These are phyloP conservation scores for Calonectria pauciramosa DNA, from an alignment of 2,329 filamentous ascomycete species.

Conservation along the genomic window DNA sequence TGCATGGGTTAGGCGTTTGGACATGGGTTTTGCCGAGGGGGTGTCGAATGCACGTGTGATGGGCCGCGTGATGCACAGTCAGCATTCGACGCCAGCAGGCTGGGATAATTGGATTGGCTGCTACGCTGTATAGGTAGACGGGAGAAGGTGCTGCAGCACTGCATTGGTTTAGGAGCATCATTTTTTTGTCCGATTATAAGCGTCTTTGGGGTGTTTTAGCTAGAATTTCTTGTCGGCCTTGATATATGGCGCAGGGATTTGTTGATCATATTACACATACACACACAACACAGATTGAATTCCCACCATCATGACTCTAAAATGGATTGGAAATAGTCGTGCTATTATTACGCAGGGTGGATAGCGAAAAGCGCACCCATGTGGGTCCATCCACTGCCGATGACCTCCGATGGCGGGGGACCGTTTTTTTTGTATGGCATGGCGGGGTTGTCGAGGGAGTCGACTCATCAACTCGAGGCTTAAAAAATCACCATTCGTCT, in stretches of 20 bases:
- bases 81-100: neutral
- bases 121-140: neutral
- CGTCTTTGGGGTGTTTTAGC: neutral
- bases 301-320: slow-evolving; percentile 10
- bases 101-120: neutral
- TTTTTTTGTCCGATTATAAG: neutral
- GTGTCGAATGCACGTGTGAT: slow-evolving; percentile 16
- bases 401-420: slow-evolving; percentile 51
- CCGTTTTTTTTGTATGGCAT: slow-evolving; percentile 31
- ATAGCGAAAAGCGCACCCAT: slow-evolving; percentile 30
- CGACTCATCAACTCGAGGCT: slow-evolving; percentile 38
- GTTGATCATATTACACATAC: neutral
- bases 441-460: slow-evolving; percentile 43
- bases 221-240: neutral
- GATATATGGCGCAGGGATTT: neutral
- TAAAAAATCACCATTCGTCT: slow-evolving; percentile 34
- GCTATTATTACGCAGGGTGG: slow-evolving; percentile 34
- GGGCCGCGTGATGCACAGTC: slow-evolving; percentile 10
- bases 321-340: slow-evolving; percentile 21
- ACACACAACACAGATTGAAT: neutral
- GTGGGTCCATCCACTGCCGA: slow-evolving; percentile 24
- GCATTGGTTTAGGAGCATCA: neutral
- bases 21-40: slow-evolving; percentile 14
- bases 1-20: slow-evolving; percentile 43
- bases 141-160: neutral